Evolutionary conservation across 2,329 filamentous ascomycete species (phyloP).

Genomic region (Hymenoscyphus repandus): DNA sequence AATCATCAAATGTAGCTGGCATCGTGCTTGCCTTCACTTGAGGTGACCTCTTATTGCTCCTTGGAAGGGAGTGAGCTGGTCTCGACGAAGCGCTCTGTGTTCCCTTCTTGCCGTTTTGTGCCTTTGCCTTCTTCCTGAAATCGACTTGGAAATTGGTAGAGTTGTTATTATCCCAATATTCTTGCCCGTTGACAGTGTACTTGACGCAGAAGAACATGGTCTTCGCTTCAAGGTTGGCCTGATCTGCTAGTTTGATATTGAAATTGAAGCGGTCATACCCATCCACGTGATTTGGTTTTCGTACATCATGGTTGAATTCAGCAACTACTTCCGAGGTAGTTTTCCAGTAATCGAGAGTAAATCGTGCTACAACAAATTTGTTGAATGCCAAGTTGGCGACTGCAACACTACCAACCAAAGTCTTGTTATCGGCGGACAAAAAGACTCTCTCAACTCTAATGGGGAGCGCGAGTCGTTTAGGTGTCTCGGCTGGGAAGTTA

Average conservation of each 20-base stretch:
- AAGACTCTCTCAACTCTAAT: constrained; percentile 83
- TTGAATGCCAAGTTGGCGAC: constrained; percentile 87
- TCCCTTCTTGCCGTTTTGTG: constrained; percentile 52
- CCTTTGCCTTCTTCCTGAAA: constrained; percentile 74
- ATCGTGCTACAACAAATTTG: constrained; percentile 84
- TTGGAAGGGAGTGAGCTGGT: constrained; percentile 52
- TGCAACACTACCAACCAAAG: constrained; percentile 73
- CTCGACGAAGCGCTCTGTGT: constrained; percentile 46
- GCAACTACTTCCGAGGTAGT: constrained; percentile 90
- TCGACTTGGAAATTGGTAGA: constrained; percentile 88
- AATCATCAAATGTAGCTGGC: constrained; percentile 61
- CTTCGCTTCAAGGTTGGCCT: constrained; percentile 86
- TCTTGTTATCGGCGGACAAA: constrained; percentile 83
- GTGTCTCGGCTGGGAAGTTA: constrained; percentile 72
- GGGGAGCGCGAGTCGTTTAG: constrained; percentile 57
- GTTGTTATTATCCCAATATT: constrained; percentile 94
- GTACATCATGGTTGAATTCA: constrained; percentile 79
- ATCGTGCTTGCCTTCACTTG: constrained; percentile 46
- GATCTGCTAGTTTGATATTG: constrained; percentile 85
- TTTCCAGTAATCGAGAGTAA: constrained; percentile 98
- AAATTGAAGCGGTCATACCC: constrained; percentile 89
- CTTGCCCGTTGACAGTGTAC: constrained; percentile 76
- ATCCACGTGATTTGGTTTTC: constrained; percentile 57
- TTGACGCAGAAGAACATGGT: constrained; percentile 88
- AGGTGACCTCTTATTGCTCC: constrained; percentile 55